phyloP scores from a whole-genome alignment of 495 filamentous ascomycete species.

The Achaetomiella virescens region DNA sequence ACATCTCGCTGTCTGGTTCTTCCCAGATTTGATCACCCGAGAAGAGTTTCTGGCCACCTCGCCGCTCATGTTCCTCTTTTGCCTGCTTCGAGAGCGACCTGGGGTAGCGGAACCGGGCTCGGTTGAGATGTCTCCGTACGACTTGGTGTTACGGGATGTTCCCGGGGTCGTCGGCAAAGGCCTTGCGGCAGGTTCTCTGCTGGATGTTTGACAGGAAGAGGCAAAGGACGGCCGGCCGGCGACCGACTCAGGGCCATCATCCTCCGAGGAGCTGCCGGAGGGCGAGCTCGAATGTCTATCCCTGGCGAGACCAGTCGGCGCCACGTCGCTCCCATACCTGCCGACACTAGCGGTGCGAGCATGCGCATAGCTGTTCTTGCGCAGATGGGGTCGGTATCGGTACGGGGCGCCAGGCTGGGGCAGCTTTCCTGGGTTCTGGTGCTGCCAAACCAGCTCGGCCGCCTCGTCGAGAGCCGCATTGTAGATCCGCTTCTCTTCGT shows the following conservation, averaged over 20 bases:
- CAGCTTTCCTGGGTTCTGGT: constrained; percentile 57
- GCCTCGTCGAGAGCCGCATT: constrained; percentile 78
- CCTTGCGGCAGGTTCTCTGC: constrained; percentile 16
- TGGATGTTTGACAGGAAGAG: constrained; percentile 21
- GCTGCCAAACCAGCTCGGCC: constrained; percentile 78
- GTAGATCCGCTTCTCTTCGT: constrained; percentile 64
- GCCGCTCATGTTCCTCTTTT: constrained; percentile 53
- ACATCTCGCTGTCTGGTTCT: constrained; percentile 54
- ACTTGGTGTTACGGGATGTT: constrained; percentile 23
- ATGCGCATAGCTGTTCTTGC: constrained; percentile 56
- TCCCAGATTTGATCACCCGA: constrained; percentile 85
- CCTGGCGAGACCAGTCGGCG: constrained; percentile 42
- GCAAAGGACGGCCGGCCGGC: constrained; percentile 26
- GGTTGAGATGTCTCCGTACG: constrained; percentile 24
- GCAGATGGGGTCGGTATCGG: constrained; percentile 54
- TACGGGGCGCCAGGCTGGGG: constrained; percentile 57
- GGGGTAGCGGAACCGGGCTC: constrained; percentile 19
- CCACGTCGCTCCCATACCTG: constrained; percentile 43
- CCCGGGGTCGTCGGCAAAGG: constrained; percentile 17
- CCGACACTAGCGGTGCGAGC: constrained; percentile 55
- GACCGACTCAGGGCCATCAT: constrained; percentile 25
- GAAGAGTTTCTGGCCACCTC: constrained; percentile 49
- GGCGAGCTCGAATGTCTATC: constrained; percentile 40
- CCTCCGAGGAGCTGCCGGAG: constrained; percentile 46
- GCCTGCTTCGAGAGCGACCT: constrained; percentile 39